Conservation (phyloP, 23 red algal species). For the Agarophyton chilense region DNA sequence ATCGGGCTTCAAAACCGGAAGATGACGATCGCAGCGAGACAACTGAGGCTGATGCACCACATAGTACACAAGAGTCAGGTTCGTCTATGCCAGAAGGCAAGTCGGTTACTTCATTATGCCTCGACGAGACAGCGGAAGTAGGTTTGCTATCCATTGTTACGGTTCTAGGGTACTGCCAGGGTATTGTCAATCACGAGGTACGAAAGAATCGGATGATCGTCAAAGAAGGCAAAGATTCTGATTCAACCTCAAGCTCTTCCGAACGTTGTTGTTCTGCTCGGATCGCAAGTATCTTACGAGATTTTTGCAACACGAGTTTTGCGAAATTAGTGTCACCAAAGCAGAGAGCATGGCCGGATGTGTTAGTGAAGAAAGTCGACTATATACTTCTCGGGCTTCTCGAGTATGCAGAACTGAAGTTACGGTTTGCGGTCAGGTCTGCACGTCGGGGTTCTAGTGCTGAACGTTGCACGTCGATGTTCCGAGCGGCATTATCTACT, state of each 20-base stretch:
- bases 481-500: not conserved
- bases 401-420: slow-evolving; percentile 3
- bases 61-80: not conserved
- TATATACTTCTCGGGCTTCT: slow-evolving; percentile 15
- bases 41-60: not conserved
- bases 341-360: slow-evolving; percentile 12
- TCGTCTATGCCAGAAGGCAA: not conserved
- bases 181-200: not conserved
- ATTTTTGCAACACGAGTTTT: slow-evolving; percentile 23
- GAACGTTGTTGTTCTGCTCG: not conserved
- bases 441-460: not conserved
- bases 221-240: not conserved
- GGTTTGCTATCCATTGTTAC: slow-evolving; percentile 19
- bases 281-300: slow-evolving; percentile 7
- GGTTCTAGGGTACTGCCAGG: slow-evolving; percentile 6
- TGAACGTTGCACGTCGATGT: not conserved
- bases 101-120: slow-evolving; percentile 15
- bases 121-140: slow-evolving; percentile 29
- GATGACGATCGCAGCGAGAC: not conserved
- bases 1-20: not conserved
- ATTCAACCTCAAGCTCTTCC: not conserved
- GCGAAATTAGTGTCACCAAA: slow-evolving; percentile 25
- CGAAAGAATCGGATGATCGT: not conserved
- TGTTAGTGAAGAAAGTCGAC: slow-evolving; percentile 33
- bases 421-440: not conserved